Conservation (phyloP, 179 eudicot species). For the Camellia oleifera region DNA sequence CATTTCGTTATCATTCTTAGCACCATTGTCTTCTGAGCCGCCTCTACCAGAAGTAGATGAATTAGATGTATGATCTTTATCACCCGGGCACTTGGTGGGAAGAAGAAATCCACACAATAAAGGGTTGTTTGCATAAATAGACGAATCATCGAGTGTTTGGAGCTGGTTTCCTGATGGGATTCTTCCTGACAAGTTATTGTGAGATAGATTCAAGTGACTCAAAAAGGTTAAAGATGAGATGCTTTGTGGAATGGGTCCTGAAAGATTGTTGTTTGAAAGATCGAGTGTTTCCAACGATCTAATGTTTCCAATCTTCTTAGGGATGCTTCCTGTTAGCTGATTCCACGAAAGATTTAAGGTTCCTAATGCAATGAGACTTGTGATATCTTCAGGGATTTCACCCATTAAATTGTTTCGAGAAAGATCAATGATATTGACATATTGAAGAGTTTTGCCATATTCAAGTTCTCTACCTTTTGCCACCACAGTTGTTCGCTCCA, state of each 20-base stretch:
- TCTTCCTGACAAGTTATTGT: constrained; percentile 12
- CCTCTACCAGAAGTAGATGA: neutral
- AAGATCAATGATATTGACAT: constrained; percentile 13
- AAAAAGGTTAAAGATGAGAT: neutral
- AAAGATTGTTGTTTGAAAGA: neutral
- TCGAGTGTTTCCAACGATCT: neutral
- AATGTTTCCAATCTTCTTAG: constrained; percentile 1
- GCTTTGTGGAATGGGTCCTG: neutral
- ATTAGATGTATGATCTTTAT: neutral
- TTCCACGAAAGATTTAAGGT: constrained; percentile 10
- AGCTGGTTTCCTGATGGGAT: constrained; percentile 13
- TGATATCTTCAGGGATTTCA: neutral
- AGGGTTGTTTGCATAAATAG: neutral
- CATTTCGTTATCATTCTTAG: neutral
- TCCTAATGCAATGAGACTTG: neutral
- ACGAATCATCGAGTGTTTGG: neutral
- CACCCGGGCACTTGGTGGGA: neutral
- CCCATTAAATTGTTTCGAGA: constrained; percentile 11
- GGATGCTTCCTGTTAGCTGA: constrained; percentile 11
- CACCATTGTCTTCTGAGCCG: neutral
- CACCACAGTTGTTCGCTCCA: neutral
- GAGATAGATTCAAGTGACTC: constrained; percentile 3
- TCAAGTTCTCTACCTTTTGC: constrained; percentile 13
- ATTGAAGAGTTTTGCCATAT: neutral
- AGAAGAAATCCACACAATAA: neutral